phyloP scores from a whole-genome alignment of 257 asterid species.

The Nyctanthes arbortristis region DNA sequence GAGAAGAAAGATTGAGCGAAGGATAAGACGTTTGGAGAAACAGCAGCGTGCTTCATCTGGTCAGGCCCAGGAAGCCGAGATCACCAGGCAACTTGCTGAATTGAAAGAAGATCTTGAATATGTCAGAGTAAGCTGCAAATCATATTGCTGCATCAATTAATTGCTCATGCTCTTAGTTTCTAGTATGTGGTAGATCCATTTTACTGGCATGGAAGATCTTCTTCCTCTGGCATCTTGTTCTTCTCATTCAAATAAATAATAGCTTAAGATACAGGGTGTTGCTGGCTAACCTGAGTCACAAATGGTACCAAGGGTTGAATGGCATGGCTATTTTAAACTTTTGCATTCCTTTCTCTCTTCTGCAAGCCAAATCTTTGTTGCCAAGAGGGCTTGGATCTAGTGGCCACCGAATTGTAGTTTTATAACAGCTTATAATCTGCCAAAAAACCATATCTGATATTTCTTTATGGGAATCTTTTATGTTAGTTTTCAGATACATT shows the following conservation, averaged over 20 bases:
- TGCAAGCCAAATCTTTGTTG: neutral
- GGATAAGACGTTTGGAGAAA: slow-evolving; percentile 75
- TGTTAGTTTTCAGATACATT: slow-evolving; percentile 14
- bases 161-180: neutral
- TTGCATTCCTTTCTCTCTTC: neutral
- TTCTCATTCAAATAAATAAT: neutral
- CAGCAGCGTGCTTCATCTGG: slow-evolving; percentile 74
- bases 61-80: slow-evolving; percentile 65
- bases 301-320: neutral
- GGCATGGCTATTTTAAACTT: neutral
- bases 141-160: slow-evolving; percentile 1
- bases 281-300: neutral
- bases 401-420: neutral
- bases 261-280: neutral
- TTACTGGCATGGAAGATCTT: slow-evolving; percentile 2
- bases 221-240: slow-evolving; percentile 6
- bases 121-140: slow-evolving; percentile 62
- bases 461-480: too few species aligned
- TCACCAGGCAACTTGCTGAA: slow-evolving; percentile 67
- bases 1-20: slow-evolving; percentile 91
- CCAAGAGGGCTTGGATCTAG: neutral
- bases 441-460: too few species aligned
- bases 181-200: slow-evolving; percentile 13
- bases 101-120: slow-evolving; percentile 93
- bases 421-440: neutral